Base-by-base conservation (phyloP, 495 filamentous ascomycete species). In the Daldinia bambusicola region DNA sequence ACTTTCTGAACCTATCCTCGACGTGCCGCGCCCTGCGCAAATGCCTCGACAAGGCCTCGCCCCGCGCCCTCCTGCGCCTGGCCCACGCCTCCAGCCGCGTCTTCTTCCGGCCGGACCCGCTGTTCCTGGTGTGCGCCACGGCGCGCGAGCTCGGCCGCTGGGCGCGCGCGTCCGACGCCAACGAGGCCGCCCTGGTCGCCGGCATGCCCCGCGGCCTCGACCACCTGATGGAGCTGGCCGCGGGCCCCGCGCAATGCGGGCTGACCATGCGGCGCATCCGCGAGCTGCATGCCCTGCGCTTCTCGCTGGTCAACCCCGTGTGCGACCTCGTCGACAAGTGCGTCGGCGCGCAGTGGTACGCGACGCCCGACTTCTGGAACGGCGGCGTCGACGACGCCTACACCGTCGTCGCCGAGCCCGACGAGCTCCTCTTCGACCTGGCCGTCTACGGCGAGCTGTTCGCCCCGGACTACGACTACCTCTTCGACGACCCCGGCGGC, bases 51-150 rank as follows among this genome's bases (percentile, higher is more conserved):
- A 8, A 36, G 16, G 61, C 52, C 1, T 43, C 14, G 4, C 64
- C 74, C 0, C 51, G 60, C 31, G 40, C 51, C 55, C 77, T 81
- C 36, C 70, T 82, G 37, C 72, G 55, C 8, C 76, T 82, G 0
- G 78, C 81, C 10, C 74, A 64, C 6, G 69, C 72, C 12, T 76
- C 75, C 1, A 56, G 63, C n/a, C 71, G 67, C 3, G 68, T 67
- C 43, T 81, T 82, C 70, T 84, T 81, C 70, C 76, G 77, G 9
- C 81, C 80, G 5, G 70, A 76, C 48, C 80, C 81, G 4, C 55
- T 75, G 48, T 78, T 82, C 61, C 76, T 84, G 16, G 70, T 76
- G 26, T 72, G 75, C n/a, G 79, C 79, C 6, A 76, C 72, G 3
- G 79, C 75, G 8, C 40, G 68, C 0, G 56, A 80, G 51, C 63